Evolutionary conservation across 805 yeast genomes (phyloP), one percentile per base, ranked within the genome.

Genomic region (Spathaspora gorwiae): DNA sequence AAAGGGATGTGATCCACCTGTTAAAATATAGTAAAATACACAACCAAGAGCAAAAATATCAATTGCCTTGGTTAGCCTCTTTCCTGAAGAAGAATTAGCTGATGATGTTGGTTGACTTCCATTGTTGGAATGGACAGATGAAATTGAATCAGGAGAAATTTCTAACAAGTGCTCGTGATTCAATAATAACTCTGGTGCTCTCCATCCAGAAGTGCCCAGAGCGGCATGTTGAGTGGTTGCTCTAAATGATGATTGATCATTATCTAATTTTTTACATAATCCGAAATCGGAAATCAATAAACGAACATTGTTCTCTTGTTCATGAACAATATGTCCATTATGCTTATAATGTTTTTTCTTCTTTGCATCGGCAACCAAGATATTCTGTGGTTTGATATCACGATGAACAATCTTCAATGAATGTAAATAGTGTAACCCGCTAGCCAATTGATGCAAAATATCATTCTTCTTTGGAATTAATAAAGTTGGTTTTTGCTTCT

Each of bases 41-140:
- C 99, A 94, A 0, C 99, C 99, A 49, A 92, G 70, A 0, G 97
- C 87, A 59, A 94, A 94, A 4, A 94, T 86, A 64, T 94, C 99
- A 44, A 94, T 87, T 0, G 96, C 90, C 51, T 90, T 78, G 0
- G 97, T 90, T 35, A 90, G 72, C 43, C 95, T 72, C 51, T 85
- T 79, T 14, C 54, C 46, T 2, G 55, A 45, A 12, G 49, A 39
- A 7, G 48, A 32, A 12, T 39, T 27, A 7, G 42, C 11, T 7
- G 44, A 24, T 1, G 45, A 43, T 13, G 43, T 47, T 15, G 44
- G 31, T 2, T 61, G 7, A 4, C 41, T 10, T 12, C 40, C 30
- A 29, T 43, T 37, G 8, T n/a, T 19, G 10, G 63, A 53, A 24
- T 52, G 50, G 30, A 60, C 39, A 15, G 68, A 57, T 26, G 69